Evolutionary conservation across 768 basidiomycete species (phyloP).

Genomic region (Mycena chlorophos): DNA sequence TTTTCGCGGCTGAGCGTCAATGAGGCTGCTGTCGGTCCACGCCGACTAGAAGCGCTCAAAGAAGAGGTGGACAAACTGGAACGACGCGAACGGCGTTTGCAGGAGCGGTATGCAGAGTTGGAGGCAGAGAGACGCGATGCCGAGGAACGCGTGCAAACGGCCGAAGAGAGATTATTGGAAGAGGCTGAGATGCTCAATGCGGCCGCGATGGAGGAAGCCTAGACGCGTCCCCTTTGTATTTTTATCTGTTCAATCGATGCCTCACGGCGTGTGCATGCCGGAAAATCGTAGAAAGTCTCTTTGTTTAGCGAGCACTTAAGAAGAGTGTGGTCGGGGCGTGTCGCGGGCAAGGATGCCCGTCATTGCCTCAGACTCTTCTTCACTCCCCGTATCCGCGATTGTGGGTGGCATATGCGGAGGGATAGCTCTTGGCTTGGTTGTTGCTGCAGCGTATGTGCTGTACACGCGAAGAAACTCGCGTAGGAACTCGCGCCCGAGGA

Average conservation of each 20-base stretch:
- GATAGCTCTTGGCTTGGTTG: constrained; percentile 43
- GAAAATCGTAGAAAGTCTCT: constrained; percentile 15
- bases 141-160: constrained; percentile 52
- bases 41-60: constrained; percentile 72
- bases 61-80: constrained; percentile 87
- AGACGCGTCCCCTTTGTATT: constrained; percentile 23
- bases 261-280: constrained; percentile 13
- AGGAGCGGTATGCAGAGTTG: constrained; percentile 83
- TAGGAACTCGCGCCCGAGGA: too few species aligned
- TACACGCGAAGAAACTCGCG: constrained; percentile 40
- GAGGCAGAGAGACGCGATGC: constrained; percentile 66
- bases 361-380: constrained; percentile 8
- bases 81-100: constrained; percentile 72
- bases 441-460: constrained; percentile 45
- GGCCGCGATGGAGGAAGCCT: constrained; percentile 55
- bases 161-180: too few species aligned
- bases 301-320: constrained; percentile 15
- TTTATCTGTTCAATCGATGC: constrained; percentile 1
- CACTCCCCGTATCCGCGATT: constrained; percentile 50
- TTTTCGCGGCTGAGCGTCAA: constrained; percentile 71
- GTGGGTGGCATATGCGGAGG: constrained; percentile 53
- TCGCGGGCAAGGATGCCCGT: constrained; percentile 11
- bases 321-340: constrained; percentile 11
- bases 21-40: constrained; percentile 77
- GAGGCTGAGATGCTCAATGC: constrained; percentile 87